Base-by-base conservation (phyloP, 768 basidiomycete genomes). In the Floccularia luteovirens region DNA sequence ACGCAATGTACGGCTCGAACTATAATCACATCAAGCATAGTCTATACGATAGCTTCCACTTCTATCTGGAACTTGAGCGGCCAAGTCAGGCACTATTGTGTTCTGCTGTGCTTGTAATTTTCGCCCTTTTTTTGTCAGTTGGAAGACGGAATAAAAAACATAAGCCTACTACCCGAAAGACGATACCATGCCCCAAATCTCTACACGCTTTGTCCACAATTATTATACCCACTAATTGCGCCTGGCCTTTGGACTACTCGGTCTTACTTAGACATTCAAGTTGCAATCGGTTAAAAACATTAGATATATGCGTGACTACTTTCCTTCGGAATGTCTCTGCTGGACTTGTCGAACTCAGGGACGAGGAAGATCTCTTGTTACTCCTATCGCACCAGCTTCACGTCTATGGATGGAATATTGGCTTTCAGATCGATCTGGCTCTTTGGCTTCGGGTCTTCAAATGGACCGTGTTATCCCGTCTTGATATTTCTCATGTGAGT, bases 321-420 rank as follows among this genome's bases (percentile, higher is more conserved):
- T 48, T 77, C 42, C 40, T 75, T 23, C 38, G 55, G 17, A 60
- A 59, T 37, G 50, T 72, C 16, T 48, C 50, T 38, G 41, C 48
- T 5, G 75, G 74, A 8, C 32, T 48, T 10, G 45, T 77, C 11
- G 77, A 78, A 48, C 38, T 75, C 32, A 60, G 72, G 45, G 54
- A 73, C 43, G 54, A 63, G 12, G 38, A 50, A 39, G 64, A 71
- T 43, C 50, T 77, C 10, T 44, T 45, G 2, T 45, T 60, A 17
- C 56, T 78, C 24, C 45, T 75, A 33, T 52, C 43, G 22, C 54
- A 57, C 3, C 54, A 58, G 3, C 43, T 59, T 23, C 45, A 39
- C 16, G 56, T 62, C 4, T 58, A 71, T 39, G 67, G 64, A n/a
- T 64, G 66, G 57, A 51, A 46, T 4, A 43, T 76, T 31, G 32